Conservation (phyloP, 148 eudicot genomes). For the Cornus controversa region DNA sequence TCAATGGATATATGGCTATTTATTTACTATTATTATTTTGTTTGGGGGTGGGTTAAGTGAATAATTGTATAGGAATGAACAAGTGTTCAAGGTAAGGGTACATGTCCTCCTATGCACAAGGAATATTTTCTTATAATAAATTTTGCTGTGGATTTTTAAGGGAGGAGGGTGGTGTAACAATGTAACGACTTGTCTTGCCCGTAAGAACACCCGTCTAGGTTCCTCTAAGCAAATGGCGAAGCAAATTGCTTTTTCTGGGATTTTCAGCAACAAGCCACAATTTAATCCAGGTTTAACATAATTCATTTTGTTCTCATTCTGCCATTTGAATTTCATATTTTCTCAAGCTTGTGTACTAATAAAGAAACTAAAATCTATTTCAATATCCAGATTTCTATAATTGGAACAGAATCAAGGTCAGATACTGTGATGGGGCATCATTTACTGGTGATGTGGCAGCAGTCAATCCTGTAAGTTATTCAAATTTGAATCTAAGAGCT, state of each 20-base stretch:
- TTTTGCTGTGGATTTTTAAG: slow-evolving; percentile 23
- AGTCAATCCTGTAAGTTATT: slow-evolving; percentile 68
- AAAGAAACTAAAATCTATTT: slow-evolving; percentile 1
- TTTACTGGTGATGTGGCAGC: slow-evolving; percentile 88
- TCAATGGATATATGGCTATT: too few species aligned
- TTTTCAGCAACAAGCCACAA: slow-evolving; percentile 48
- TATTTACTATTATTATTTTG: too few species aligned
- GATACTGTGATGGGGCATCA: slow-evolving; percentile 96
- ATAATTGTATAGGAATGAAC: too few species aligned
- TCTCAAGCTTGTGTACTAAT: neutral
- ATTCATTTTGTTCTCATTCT: neutral
- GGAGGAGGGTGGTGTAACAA: slow-evolving; percentile 98
- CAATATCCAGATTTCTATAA: slow-evolving; percentile 69
- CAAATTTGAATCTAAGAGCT: neutral
- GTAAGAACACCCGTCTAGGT: slow-evolving; percentile 57
- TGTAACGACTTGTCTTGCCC: slow-evolving; percentile 59
- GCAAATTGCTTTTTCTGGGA: slow-evolving; percentile 64
- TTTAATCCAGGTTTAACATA: slow-evolving; percentile 60
- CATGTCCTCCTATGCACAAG: neutral
- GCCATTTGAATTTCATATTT: neutral
- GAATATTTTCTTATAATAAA: neutral
- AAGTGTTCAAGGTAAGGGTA: too few species aligned
- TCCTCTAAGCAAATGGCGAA: slow-evolving; percentile 68
- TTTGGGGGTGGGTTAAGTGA: too few species aligned
- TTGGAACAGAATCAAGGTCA: slow-evolving; percentile 89